phyloP scores from a whole-genome alignment of 23 red algal species.

The Gracilaria caudata region DNA sequence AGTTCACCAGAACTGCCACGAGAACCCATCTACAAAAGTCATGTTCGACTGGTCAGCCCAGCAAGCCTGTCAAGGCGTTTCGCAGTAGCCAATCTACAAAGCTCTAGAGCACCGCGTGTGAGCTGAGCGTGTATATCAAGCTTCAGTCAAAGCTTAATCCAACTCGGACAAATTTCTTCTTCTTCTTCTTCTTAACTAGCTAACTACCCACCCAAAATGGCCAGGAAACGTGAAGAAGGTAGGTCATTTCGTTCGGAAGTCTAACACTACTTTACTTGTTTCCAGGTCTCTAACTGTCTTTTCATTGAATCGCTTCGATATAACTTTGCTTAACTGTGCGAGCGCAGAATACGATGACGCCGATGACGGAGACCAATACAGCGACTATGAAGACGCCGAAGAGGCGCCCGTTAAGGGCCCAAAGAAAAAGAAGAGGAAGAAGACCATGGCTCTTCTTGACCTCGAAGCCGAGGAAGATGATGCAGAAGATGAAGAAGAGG shows the following conservation, averaged over 20 bases:
- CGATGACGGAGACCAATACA: slow-evolving; percentile 46
- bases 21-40: not conserved
- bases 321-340: not conserved
- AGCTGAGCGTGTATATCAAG: not conserved
- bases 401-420: not conserved
- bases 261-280: not conserved
- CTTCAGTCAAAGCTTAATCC: not conserved
- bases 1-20: no score
- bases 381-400: slow-evolving; percentile 49
- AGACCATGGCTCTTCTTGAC: slow-evolving; percentile 44
- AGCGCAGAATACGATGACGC: slow-evolving; percentile 17
- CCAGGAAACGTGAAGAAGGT: slow-evolving; percentile 26
- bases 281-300: not conserved
- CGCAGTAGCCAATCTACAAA: not conserved
- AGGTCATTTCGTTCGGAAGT: not conserved
- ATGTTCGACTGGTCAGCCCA: not conserved
- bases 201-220: not conserved
- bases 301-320: not conserved
- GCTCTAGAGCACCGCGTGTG: not conserved
- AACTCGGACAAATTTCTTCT: no score
- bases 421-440: slow-evolving; percentile 55
- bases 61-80: not conserved
- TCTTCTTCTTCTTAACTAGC: not conserved
- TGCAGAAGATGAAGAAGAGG: slow-evolving; percentile 92
- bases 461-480: slow-evolving; percentile 78